These are phyloP conservation scores for Lentithecium fluviatile DNA, from an alignment of 495 filamentous ascomycete genomes.

Conservation along the genomic window DNA sequence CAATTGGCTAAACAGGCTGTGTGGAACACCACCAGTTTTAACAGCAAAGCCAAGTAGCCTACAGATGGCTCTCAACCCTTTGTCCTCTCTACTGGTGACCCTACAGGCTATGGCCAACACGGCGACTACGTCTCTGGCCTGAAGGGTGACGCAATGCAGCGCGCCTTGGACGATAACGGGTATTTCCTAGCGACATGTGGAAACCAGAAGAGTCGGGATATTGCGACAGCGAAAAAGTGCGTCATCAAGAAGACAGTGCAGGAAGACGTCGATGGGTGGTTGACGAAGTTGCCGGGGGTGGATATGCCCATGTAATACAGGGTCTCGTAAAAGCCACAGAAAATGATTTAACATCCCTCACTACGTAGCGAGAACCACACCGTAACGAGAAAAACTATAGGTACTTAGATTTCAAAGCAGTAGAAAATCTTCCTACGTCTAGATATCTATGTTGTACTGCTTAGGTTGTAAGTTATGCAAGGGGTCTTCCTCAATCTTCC, in stretches of 20 bases:
- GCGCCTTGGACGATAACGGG: background rate
- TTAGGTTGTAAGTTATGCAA: background rate
- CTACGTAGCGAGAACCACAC: background rate
- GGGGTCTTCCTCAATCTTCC: background rate
- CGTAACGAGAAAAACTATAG: background rate
- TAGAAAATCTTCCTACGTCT: background rate
- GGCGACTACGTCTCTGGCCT: background rate
- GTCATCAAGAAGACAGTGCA: background rate
- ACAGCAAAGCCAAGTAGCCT: background rate
- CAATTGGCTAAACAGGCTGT: background rate
- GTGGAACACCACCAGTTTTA: background rate
- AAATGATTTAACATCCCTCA: background rate
- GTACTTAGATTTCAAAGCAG: background rate
- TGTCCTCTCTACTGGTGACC: background rate
- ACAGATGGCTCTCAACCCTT: background rate
- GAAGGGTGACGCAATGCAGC: background rate
- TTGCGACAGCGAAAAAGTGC: background rate
- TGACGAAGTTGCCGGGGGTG: background rate
- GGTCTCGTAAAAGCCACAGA: no score
- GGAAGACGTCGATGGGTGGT: background rate
- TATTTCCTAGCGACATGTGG: background rate
- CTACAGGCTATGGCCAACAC: background rate
- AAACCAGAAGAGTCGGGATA: background rate
- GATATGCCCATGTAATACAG: background rate
- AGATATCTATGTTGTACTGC: background rate